phyloP scores from a whole-genome alignment of 1,284 basidiomycete genomes.

The Sphagnurus paluster region DNA sequence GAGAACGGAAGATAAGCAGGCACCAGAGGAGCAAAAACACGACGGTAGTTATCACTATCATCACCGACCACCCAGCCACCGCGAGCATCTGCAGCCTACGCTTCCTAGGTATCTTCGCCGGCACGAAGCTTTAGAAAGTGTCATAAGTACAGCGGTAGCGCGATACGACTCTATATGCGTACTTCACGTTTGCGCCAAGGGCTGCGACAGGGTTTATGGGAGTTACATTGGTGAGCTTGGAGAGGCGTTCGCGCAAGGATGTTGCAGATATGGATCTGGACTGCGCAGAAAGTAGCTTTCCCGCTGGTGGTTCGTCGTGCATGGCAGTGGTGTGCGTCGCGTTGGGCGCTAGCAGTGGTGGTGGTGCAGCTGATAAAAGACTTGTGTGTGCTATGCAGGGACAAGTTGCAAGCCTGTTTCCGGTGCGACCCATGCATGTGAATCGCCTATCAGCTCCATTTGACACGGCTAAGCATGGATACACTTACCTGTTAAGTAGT shows the following conservation, averaged over 20 bases:
- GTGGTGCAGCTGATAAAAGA: not conserved
- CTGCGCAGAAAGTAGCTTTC: constrained; percentile 13
- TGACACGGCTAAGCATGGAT: constrained; percentile 5
- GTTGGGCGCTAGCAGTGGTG: too few species aligned
- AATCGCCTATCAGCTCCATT: constrained; percentile 3
- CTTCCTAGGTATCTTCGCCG: constrained; percentile 72
- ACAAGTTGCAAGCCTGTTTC: not conserved
- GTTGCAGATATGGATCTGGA: constrained; percentile 39
- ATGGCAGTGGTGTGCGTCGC: constrained; percentile 10
- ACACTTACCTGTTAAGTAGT: not conserved
- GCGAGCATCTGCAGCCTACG: constrained; percentile 84
- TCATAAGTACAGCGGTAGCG: not conserved
- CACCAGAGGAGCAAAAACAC: constrained; percentile 49
- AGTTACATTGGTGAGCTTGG: constrained; percentile 54
- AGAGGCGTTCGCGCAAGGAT: constrained; percentile 57
- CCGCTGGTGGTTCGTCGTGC: constrained; percentile 10
- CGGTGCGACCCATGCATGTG: not conserved
- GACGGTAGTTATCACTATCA: constrained; percentile 71
- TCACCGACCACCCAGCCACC: constrained; percentile 85
- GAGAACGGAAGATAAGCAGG: too few species aligned
- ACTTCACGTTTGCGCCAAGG: constrained; percentile 71
- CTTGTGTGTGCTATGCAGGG: too few species aligned
- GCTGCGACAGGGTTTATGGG: constrained; percentile 60
- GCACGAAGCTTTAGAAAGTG: constrained; percentile 56
- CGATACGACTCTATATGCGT: constrained; percentile 29